Evolutionary conservation across 805 yeast species (phyloP), one percentile per base, ranked within the genome.

Genomic region (Soucietia sequanensis): DNA sequence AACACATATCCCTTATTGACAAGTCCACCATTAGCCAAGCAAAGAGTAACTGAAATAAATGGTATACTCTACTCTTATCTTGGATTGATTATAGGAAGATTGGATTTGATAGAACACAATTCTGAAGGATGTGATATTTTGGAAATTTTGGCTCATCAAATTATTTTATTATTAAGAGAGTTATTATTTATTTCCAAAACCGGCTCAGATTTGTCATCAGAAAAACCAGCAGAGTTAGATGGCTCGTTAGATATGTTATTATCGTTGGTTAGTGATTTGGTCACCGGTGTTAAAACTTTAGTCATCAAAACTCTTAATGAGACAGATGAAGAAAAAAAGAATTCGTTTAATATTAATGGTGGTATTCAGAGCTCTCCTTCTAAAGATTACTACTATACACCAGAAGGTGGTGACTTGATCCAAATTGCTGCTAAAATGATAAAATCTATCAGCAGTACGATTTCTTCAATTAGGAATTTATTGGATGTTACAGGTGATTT

Each of bases 41-140:
- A 68, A 36, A 65, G 95, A 46, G 62, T 84, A 16, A 72, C 77
- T 17, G 90, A 84, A 54, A 73, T 84, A 26, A 74, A 81, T 46
- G 73, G 76, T 18, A 63, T 80, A 4, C 50, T 83, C 11, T 74
- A 75, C 47, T 67, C 76, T 1, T 84, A 84, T 48, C 64, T 84
- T 43, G 81, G 83, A 2, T 49, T 85, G 44, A 74, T 84, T 7
- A 68, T 83, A 11, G 95, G 95, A n/a, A 62, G 95, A 47, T 59
- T 85, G 43, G 93, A 85, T 54, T 67, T 85, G 56, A 77, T 84
- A 23, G 93, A 85, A 50, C 83, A 80, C 46, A 84, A 84, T 51
- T 71, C 79, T 4, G 66, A 67, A 12, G 91, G 91, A 2, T 80
- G 88, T 50, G 82, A 81, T 43, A 56, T 79, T 5, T 55, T 85